Evolutionary conservation across 495 filamentous ascomycete species (phyloP).

Genomic region (Penicillium paradoxum): DNA sequence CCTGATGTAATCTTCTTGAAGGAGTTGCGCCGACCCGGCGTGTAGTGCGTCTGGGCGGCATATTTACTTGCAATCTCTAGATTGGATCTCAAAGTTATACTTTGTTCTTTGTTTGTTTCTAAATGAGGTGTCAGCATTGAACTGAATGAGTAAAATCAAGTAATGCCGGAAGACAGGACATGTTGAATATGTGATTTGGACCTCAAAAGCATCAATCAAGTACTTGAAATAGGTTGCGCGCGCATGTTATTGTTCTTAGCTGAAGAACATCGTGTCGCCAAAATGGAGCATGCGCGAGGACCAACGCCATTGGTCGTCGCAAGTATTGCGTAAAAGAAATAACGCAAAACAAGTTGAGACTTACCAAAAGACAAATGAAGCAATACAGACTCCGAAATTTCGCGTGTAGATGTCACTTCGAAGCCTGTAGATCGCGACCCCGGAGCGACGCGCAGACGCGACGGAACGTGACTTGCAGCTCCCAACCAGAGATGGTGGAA

Average conservation of each 20-base stretch:
- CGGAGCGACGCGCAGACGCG: slow-evolving; percentile 27
- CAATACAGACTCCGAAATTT: neutral
- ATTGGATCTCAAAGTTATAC: neutral
- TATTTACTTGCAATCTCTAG: neutral
- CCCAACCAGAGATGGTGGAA: slow-evolving; percentile 4
- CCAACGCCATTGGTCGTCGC: neutral
- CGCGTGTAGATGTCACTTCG: neutral
- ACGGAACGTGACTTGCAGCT: slow-evolving; percentile 22
- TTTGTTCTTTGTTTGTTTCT: neutral
- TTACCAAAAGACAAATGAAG: neutral
- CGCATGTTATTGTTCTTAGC: too few species aligned
- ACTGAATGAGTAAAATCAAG: neutral
- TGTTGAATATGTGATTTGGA: neutral
- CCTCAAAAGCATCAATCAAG: neutral
- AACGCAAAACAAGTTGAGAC: neutral
- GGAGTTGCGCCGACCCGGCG: slow-evolving; percentile 3
- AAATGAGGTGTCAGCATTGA: neutral
- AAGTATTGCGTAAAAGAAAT: neutral
- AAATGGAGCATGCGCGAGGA: neutral
- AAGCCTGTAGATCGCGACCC: slow-evolving; percentile 18
- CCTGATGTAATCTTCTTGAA: neutral
- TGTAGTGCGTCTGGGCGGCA: slow-evolving; percentile 27
- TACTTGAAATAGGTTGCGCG: neutral
- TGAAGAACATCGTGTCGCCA: neutral
- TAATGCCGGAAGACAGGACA: neutral